phyloP scores from a whole-genome alignment of 352 stramenopile genomes.

The Stramenopiles sp. region DNA sequence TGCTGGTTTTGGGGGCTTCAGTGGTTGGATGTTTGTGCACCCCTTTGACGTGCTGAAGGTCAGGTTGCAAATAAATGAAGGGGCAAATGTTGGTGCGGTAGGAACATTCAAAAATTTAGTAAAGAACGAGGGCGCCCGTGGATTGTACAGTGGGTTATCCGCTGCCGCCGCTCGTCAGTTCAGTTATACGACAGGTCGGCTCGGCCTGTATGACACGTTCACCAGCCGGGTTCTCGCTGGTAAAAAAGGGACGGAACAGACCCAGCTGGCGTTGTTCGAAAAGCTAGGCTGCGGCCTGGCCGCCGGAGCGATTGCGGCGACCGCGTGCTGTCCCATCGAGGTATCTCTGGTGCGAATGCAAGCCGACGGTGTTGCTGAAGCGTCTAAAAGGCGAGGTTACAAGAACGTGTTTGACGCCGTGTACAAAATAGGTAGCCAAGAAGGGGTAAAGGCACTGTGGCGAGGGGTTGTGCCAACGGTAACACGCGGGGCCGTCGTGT shows the following conservation, averaged over 20 bases:
- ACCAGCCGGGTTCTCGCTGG: slow-evolving; percentile 47
- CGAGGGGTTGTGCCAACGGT: slow-evolving; percentile 71
- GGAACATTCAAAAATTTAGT: no score
- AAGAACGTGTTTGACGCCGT: slow-evolving; percentile 95
- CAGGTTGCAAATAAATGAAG: no score
- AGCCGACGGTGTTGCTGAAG: slow-evolving; percentile 73
- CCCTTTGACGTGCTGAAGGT: slow-evolving; percentile 5
- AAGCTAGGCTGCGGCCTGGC: slow-evolving; percentile 48
- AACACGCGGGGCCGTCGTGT: slow-evolving; percentile 89
- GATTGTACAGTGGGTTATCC: slow-evolving; percentile 55
- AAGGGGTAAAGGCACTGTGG: slow-evolving; percentile 68
- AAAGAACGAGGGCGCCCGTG: slow-evolving; percentile 47
- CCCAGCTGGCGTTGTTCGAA: slow-evolving; percentile 40
- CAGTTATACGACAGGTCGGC: slow-evolving; percentile 53
- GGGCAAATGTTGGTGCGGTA: no score
- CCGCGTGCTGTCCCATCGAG: slow-evolving; percentile 92
- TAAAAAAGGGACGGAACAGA: slow-evolving; percentile 42
- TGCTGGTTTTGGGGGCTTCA: no score
- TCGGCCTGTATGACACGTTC: slow-evolving; percentile 55
- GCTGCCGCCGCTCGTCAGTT: slow-evolving; percentile 53
- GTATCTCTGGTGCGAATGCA: slow-evolving; percentile 92
- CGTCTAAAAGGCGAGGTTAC: slow-evolving; percentile 79
- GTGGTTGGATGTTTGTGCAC: no score
- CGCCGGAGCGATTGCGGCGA: slow-evolving; percentile 66
- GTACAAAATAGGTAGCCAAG: slow-evolving; percentile 51